Base-by-base conservation (phyloP, 176 grass and related monocot species). In the Otatea glauca region DNA sequence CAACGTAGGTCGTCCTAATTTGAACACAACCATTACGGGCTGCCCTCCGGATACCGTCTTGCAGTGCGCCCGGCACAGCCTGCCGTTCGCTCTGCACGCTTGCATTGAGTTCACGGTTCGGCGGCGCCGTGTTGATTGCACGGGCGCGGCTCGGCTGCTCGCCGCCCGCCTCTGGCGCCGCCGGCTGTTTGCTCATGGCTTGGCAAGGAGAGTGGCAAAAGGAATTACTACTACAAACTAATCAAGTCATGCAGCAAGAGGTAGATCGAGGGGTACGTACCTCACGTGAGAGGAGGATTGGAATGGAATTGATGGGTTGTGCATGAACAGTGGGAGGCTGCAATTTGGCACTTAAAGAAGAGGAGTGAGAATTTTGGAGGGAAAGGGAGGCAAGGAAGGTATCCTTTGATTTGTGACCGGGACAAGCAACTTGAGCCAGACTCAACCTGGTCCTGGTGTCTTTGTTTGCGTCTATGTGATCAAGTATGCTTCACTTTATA, bases 371-470 rank as follows among this genome's bases (percentile, higher is more conserved):
- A 78, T 85, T 51, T 85, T 86, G 65, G 65, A 74, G 78, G 82
- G 60, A 67, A 82, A 72, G 56, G n/a, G 72, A 27, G 49, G 48
- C 53, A 86, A 92, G 90, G 73, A 92, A 92, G 89, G 89, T 84
- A 91, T 91, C 84, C 0, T 84, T 79, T 38, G 76, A 87, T 90
- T 54, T 87, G 70, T 87, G 38, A 84, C 80, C 51, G 7, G 53
- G 54, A 10, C 85, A 91, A 91, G 89, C 89, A 91, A 87, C 80
- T 67, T 61, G 49, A 51, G 49, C 15, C 49, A 51, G 15, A 51
- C 49, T 51, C 49, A 51, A 51, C 15, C 15, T 45, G 44, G 44
- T 45, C 44, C 5, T 17, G 15, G 5, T 6, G 49, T 6, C 16
- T 17, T 51, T 51, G 5, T 51, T 51, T 51, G 49, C 15, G 49